Conservation (phyloP, 352 stramenopile species). For the Phytophthora fragariaefolia region DNA sequence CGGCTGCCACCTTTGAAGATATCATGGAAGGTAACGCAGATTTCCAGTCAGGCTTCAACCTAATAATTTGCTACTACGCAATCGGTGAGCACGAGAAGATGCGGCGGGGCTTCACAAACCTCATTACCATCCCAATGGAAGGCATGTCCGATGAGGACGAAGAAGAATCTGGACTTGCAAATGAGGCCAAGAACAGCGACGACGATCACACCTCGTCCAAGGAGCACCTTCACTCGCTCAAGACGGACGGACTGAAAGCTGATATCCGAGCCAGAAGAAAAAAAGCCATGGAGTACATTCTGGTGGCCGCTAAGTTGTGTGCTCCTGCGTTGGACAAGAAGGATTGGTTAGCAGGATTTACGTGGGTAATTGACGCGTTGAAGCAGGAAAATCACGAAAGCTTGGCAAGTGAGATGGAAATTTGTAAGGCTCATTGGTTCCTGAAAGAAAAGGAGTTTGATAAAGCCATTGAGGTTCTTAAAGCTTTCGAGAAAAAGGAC, state of each 20-base stretch:
- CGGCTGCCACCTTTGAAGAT: slow-evolving; percentile 94
- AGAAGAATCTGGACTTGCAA: slow-evolving; percentile 68
- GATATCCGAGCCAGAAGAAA: slow-evolving; percentile 81
- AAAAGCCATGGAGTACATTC: slow-evolving; percentile 91
- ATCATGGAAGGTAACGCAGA: slow-evolving; percentile 94
- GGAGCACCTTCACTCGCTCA: slow-evolving; percentile 68
- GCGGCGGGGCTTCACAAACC: slow-evolving; percentile 91
- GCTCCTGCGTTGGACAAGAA: slow-evolving; percentile 93
- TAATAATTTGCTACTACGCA: slow-evolving; percentile 97
- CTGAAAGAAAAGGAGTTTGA: slow-evolving; percentile 95
- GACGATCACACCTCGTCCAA: slow-evolving; percentile 47
- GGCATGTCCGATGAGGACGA: slow-evolving; percentile 86
- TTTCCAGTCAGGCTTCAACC: slow-evolving; percentile 97
- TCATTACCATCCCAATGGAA: slow-evolving; percentile 93
- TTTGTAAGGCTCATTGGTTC: slow-evolving; percentile 88
- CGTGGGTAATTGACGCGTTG: slow-evolving; percentile 94
- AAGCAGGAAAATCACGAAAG: slow-evolving; percentile 91
- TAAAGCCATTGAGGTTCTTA: slow-evolving; percentile 93
- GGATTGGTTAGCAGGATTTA: slow-evolving; percentile 93
- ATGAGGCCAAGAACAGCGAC: slow-evolving; percentile 57
- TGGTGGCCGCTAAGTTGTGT: slow-evolving; percentile 95
- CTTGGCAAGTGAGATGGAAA: slow-evolving; percentile 93
- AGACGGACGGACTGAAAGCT: slow-evolving; percentile 75
- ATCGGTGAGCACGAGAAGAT: slow-evolving; percentile 96
- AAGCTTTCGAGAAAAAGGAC: slow-evolving; percentile 97